These are phyloP conservation scores for Botrytis sinoallii DNA, from an alignment of 2,329 filamentous ascomycete species.

Conservation along the genomic window DNA sequence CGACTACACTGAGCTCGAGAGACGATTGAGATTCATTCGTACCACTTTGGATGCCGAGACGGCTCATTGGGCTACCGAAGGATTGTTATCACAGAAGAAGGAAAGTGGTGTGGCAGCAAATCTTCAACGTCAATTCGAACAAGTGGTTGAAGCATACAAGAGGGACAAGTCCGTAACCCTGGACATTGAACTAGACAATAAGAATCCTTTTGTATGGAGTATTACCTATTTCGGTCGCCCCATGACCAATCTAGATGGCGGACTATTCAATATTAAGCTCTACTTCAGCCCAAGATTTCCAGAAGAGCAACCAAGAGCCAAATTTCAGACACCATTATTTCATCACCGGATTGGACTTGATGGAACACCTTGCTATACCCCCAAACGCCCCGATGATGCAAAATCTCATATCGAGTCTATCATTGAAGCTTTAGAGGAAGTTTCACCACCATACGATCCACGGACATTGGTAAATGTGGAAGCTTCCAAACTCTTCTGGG, in stretches of 20 bases:
- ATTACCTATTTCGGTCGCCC: constrained; percentile 87
- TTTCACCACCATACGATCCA: constrained; percentile 84
- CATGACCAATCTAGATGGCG: constrained; percentile 91
- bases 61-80: constrained; percentile 66
- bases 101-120: constrained; percentile 77
- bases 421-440: constrained; percentile 79
- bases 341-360: constrained; percentile 82
- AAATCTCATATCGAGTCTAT: constrained; percentile 81
- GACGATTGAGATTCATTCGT: constrained; percentile 67
- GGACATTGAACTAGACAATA: constrained; percentile 71
- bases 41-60: constrained; percentile 70
- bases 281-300: constrained; percentile 82
- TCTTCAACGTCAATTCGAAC: constrained; percentile 79
- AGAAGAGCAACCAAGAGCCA: constrained; percentile 80
- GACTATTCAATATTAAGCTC: constrained; percentile 79
- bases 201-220: constrained; percentile 86
- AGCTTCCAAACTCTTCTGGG: constrained; percentile 85
- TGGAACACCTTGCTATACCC: constrained; percentile 80
- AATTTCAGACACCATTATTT: constrained; percentile 77
- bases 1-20: constrained; percentile 71
- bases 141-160: constrained; percentile 74
- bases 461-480: constrained; percentile 83
- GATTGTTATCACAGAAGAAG: constrained; percentile 57
- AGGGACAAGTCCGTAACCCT: constrained; percentile 66
- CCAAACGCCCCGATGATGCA: constrained; percentile 70